Conservation (phyloP, 1,139 yeast species). For the Suhomyces kunorum region DNA sequence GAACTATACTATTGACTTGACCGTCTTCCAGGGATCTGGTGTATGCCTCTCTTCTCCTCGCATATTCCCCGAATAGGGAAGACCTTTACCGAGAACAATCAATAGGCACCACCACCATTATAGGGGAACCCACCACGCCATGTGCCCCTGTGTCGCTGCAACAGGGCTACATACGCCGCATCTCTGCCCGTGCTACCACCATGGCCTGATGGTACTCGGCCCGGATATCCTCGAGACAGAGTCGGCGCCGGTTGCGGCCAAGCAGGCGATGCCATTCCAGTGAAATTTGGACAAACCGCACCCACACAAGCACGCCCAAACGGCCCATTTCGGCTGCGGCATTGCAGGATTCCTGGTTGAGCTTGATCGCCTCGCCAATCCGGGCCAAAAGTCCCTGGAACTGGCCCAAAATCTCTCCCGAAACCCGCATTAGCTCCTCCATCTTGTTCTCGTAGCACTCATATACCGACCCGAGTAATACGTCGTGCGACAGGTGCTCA, state of each 20-base stretch:
- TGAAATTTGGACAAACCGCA: constrained; percentile 4
- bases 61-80: no score
- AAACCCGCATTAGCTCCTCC: constrained; percentile 10
- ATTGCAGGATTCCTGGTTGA: background rate
- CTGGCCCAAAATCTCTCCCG: constrained; percentile 3
- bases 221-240: background rate
- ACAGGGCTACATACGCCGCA: background rate
- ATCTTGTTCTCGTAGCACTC: constrained; percentile 22
- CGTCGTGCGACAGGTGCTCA: constrained; percentile 11
- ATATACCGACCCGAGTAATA: constrained; percentile 21
- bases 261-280: constrained; percentile 5
- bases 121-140: no score
- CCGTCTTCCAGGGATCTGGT: no score
- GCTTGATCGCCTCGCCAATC: background rate
- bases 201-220: constrained; percentile 5
- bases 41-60: no score
- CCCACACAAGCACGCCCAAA: constrained; percentile 4
- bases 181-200: background rate
- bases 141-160: no score
- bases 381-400: background rate
- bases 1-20: no score
- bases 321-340: background rate
- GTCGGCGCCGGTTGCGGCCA: background rate
- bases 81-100: no score
- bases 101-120: no score